A percentile compares a stretch with the other conserved stretches of the same genome.
Evolutionary conservation across 108 stramenopile species (phyloP).

Genomic region (Pseudonitzschia delicatissima): DNA sequence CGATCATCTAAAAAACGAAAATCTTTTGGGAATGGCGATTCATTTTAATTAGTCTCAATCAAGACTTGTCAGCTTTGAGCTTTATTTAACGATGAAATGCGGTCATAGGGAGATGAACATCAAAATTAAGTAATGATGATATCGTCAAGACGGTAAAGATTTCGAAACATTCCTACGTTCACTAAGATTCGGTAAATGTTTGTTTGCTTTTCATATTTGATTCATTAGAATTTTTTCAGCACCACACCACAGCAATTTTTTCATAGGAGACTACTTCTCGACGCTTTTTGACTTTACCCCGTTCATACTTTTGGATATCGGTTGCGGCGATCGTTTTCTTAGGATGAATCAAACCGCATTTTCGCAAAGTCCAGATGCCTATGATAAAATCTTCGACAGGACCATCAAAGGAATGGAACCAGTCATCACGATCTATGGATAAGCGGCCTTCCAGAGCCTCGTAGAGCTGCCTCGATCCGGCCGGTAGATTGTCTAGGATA

Average conservation of each 20-base stretch:
- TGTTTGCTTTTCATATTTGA: not conserved
- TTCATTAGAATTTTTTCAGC: not conserved
- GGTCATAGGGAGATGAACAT: too few relatives aligned
- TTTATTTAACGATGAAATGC: too few relatives aligned
- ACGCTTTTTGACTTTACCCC: not conserved
- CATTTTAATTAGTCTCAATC: too few relatives aligned
- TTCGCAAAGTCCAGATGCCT: constrained; percentile 28
- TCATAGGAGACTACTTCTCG: constrained; percentile 17
- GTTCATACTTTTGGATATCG: not conserved
- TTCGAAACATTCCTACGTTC: too few relatives aligned
- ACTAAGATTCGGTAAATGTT: too few relatives aligned
- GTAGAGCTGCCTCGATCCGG: constrained; percentile 16
- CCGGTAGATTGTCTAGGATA: constrained; percentile 12
- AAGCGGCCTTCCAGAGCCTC: constrained; percentile 22
- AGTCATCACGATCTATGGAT: constrained; percentile 26
- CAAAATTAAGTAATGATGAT: too few relatives aligned
- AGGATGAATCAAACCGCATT: constrained; percentile 22
- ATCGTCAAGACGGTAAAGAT: too few relatives aligned
- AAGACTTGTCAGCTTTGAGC: too few relatives aligned
- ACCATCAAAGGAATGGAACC: constrained; percentile 30
- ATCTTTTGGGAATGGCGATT: too few relatives aligned
- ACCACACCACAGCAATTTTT: constrained; percentile 33
- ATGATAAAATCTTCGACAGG: constrained; percentile 18
- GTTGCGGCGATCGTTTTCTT: constrained; percentile 1
- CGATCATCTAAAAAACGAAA: too few relatives aligned